Percentiles rank a stretch among this genome's conserved stretches.
Evolutionary conservation across 176 grass and related monocot genomes (phyloP).

Genomic region (Avena sativa): DNA sequence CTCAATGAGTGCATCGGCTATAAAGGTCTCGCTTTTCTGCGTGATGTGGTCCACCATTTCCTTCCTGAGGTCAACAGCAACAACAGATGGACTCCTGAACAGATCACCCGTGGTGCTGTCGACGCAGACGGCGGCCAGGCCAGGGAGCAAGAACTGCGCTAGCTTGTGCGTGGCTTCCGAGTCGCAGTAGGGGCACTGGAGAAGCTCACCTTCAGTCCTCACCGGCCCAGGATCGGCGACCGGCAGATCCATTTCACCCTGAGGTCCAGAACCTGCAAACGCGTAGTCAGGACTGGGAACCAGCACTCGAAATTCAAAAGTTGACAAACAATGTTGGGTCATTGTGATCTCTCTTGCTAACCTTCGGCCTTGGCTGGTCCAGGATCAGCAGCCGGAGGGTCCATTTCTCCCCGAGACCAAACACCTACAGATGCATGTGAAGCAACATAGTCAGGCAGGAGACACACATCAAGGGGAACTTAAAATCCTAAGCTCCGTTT

Average conservation of each 20-base stretch:
- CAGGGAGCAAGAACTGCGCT: constrained; percentile 69
- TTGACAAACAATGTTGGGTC: not conserved
- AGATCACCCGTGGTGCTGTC: constrained; percentile 72
- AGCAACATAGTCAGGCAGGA: constrained; percentile 13
- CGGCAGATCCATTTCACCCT: constrained; percentile 66
- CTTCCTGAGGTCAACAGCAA: constrained; percentile 69
- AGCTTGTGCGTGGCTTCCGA: constrained; percentile 73
- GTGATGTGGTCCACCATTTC: constrained; percentile 88
- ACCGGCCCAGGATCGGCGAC: constrained; percentile 52
- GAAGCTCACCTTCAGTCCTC: constrained; percentile 45
- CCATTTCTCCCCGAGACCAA: constrained; percentile 19
- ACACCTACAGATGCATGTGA: constrained; percentile 7
- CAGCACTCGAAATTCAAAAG: not conserved
- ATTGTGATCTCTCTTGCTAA: constrained; percentile 16
- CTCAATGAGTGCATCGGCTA: constrained; percentile 63
- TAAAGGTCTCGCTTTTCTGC: constrained; percentile 66
- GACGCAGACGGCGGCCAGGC: constrained; percentile 70
- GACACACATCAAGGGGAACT: not conserved
- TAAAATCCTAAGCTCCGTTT: not conserved
- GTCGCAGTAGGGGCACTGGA: constrained; percentile 71
- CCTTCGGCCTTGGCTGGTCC: constrained; percentile 15
- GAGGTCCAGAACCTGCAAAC: constrained; percentile 34
- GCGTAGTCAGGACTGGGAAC: not conserved
- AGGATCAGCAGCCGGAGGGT: constrained; percentile 15
- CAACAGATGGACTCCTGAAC: constrained; percentile 58